Percentiles rank a stretch among this genome's conserved stretches.
phyloP scores from a whole-genome alignment of 2,329 filamentous ascomycete species.

The Talaromyces amestolkiae region DNA sequence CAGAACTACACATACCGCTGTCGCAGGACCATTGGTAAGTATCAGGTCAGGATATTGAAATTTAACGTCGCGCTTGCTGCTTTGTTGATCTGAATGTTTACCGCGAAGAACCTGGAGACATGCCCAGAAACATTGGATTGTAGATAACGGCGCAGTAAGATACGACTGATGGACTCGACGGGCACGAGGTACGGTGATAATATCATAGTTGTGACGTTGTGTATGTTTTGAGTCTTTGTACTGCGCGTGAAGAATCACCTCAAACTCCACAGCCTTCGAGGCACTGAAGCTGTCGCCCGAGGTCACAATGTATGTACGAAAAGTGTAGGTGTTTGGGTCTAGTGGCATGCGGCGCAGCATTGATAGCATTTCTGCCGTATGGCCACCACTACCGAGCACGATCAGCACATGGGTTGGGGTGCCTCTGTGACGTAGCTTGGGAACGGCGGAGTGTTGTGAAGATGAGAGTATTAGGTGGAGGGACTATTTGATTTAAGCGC shows the following conservation, averaged over 20 bases:
- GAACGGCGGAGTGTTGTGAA: conserved; percentile 31
- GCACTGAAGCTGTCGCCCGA: conserved; percentile 72
- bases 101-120: conserved; percentile 58
- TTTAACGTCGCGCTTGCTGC: conserved; percentile 24
- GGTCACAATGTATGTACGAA: conserved; percentile 79
- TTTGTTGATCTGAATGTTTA: conserved; percentile 34
- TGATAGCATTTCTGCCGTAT: conserved; percentile 91
- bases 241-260: conserved; percentile 40
- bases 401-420: conserved; percentile 64
- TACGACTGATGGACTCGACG: conserved; percentile 79
- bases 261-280: conserved; percentile 62
- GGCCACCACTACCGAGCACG: conserved; percentile 87
- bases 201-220: conserved; percentile 4
- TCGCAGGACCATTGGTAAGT: conserved; percentile 84
- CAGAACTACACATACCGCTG: conserved; percentile 71
- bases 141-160: conserved; percentile 67
- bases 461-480: conserved; percentile 27
- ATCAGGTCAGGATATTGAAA: conserved; percentile 67
- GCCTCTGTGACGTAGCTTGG: conserved; percentile 30
- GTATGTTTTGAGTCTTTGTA: conserved; percentile 12
- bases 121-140: conserved; percentile 62
- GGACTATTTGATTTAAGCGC: conserved; percentile 24
- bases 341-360: conserved; percentile 65
- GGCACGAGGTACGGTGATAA: conserved; percentile 67
- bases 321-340: conserved; percentile 50